These are phyloP conservation scores for Syzygium jambos DNA, from an alignment of 345 rosid species.

Conservation along the genomic window DNA sequence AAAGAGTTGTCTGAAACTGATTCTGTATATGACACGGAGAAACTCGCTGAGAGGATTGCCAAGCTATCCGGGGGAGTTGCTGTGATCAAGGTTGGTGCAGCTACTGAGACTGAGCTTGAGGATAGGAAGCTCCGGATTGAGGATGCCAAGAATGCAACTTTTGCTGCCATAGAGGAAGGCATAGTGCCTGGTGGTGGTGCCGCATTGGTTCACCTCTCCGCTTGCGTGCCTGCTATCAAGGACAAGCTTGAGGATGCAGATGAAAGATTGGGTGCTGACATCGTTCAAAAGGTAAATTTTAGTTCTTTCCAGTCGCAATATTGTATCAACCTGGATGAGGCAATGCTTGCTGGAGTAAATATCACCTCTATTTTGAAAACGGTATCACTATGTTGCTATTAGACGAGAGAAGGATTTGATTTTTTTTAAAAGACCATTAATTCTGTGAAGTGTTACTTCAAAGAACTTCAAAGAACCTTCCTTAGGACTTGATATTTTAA, in stretches of 20 bases:
- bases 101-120: conserved; percentile 96
- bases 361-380: neutral
- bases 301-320: neutral
- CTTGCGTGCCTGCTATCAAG: conserved; percentile 60
- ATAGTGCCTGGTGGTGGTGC: conserved; percentile 98
- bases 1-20: conserved; percentile 87
- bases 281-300: conserved; percentile 74
- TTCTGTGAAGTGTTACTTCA: no score
- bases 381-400: neutral
- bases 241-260: conserved; percentile 71
- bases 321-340: neutral
- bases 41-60: conserved; percentile 94
- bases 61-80: conserved; percentile 97
- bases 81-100: conserved; percentile 96
- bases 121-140: conserved; percentile 90
- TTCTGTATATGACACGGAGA: conserved; percentile 79
- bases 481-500: neutral
- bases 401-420: neutral
- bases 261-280: conserved; percentile 89
- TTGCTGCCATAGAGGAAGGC: conserved; percentile 98
- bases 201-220: conserved; percentile 79
- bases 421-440: no score
- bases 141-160: conserved; percentile 96
- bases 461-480: neutral
- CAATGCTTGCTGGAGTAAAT: neutral